Percentiles rank a stretch among this genome's conserved stretches.
These are phyloP conservation scores for Kurtzmaniella natalensis DNA, from an alignment of 1,139 yeast genomes.

Conservation along the genomic window DNA sequence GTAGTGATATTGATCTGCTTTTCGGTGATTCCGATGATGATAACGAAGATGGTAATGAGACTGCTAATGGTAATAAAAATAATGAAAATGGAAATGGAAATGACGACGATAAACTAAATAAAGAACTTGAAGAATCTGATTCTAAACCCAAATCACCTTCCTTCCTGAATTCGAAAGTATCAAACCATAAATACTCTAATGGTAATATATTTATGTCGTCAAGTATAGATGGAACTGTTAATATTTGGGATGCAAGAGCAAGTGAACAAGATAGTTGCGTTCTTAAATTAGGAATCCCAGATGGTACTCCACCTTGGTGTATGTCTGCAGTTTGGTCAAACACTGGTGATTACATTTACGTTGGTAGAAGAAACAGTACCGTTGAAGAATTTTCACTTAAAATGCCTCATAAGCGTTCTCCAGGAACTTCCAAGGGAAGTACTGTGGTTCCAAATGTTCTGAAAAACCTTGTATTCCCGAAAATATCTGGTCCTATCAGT, in stretches of 20 bases:
- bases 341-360: conserved; percentile 74
- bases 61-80: conserved; percentile 5
- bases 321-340: conserved; percentile 89
- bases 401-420: conserved; percentile 41
- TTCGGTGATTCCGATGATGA: conserved; percentile 77
- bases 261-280: conserved; percentile 38
- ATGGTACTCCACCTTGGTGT: conserved; percentile 90
- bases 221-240: conserved; percentile 77
- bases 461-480: conserved; percentile 69
- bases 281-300: conserved; percentile 52
- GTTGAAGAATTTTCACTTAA: conserved; percentile 82
- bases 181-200: conserved; percentile 32
- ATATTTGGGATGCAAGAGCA: conserved; percentile 77
- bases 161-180: conserved; percentile 10
- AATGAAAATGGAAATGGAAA: conserved; percentile 16
- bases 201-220: conserved; percentile 71
- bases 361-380: conserved; percentile 84
- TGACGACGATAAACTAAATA: conserved; percentile 9
- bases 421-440: conserved; percentile 15
- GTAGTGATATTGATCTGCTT: conserved; percentile 66
- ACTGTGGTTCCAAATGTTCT: conserved; percentile 44
- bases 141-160: conserved; percentile 12
- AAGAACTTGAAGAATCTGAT: conserved; percentile 19
- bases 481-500: conserved; percentile 88
- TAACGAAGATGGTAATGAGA: conserved; percentile 27